These are phyloP conservation scores for Cytospora schulzeri DNA, from an alignment of 2,329 filamentous ascomycete species.

Conservation along the genomic window DNA sequence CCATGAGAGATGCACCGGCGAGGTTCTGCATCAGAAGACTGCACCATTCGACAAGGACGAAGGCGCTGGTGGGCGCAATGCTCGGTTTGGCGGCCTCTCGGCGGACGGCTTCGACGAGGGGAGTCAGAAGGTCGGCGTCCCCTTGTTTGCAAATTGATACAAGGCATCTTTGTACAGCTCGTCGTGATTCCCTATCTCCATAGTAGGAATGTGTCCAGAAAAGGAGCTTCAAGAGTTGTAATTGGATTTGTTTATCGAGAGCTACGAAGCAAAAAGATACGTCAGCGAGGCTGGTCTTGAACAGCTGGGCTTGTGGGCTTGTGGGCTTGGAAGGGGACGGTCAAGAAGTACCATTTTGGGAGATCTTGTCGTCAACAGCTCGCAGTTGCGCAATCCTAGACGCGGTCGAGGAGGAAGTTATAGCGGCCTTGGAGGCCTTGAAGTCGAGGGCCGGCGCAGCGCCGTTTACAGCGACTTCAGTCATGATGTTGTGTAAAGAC, in stretches of 20 bases:
- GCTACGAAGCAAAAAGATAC: constrained; percentile 38
- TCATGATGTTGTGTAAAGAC: constrained; percentile 46
- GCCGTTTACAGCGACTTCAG: constrained; percentile 50
- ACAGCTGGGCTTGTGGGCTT: background rate
- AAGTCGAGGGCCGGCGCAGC: constrained; percentile 51
- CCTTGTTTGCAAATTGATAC: constrained; percentile 60
- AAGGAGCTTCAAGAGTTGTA: constrained; percentile 67
- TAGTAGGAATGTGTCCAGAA: constrained; percentile 90
- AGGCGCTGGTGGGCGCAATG: constrained; percentile 78
- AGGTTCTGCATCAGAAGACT: constrained; percentile 75
- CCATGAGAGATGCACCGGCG: constrained; percentile 63
- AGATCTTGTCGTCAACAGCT: constrained; percentile 58
- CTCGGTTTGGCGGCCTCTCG: constrained; percentile 74
- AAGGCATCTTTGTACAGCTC: constrained; percentile 81
- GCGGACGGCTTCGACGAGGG: constrained; percentile 68
- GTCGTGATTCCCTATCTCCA: constrained; percentile 79
- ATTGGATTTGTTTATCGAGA: constrained; percentile 51
- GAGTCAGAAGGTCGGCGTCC: constrained; percentile 60
- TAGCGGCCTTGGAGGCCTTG: constrained; percentile 49
- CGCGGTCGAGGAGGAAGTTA: constrained; percentile 65
- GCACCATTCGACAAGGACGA: constrained; percentile 90
- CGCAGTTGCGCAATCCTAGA: constrained; percentile 57
- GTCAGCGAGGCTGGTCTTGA: constrained; percentile 21
- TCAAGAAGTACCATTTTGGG: constrained; percentile 51
- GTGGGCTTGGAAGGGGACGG: constrained; percentile 10